phyloP scores from a whole-genome alignment of 495 filamentous ascomycete genomes.

The Tuber brumale region DNA sequence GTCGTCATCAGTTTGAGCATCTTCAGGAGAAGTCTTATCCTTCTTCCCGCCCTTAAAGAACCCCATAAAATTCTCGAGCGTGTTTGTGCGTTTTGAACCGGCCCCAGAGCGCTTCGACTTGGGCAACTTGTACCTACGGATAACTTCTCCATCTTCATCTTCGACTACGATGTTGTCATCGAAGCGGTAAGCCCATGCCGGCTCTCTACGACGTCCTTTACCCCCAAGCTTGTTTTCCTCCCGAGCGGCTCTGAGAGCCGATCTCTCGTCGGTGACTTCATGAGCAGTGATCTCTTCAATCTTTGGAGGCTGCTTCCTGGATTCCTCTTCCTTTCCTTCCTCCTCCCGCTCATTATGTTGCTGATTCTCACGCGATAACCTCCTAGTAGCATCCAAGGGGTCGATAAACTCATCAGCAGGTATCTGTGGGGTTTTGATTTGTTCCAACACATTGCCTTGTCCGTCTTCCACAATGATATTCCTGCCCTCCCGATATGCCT shows the following conservation, averaged over 20 bases:
- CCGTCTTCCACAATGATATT: conserved; percentile 77
- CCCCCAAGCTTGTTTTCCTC: conserved; percentile 24
- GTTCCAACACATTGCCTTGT: conserved; percentile 71
- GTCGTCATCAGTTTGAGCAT: conserved; percentile 45
- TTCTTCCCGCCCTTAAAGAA: background rate
- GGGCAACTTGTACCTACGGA: conserved; percentile 77
- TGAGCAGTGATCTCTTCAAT: conserved; percentile 40
- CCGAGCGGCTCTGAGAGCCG: conserved; percentile 32
- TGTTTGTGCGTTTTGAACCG: conserved; percentile 19
- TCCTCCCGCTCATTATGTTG: conserved; percentile 45
- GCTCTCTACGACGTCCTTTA: conserved; percentile 45
- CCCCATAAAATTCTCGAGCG: conserved; percentile 3
- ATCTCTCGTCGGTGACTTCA: conserved; percentile 37
- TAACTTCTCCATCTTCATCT: conserved; percentile 92
- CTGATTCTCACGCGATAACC: conserved; percentile 44
- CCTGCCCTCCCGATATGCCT: conserved; percentile 76
- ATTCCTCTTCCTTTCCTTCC: conserved; percentile 38
- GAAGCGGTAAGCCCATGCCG: conserved; percentile 90
- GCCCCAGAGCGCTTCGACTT: conserved; percentile 40
- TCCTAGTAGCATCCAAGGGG: conserved; percentile 20
- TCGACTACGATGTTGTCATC: conserved; percentile 82
- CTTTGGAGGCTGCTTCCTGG: background rate
- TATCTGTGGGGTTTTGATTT: conserved; percentile 37
- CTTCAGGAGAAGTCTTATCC: conserved; percentile 54
- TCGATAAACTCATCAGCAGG: conserved; percentile 17